Evolutionary conservation across 1,284 basidiomycete genomes (phyloP), one percentile per base, ranked within the genome.

Genomic region (Spongispora temasekensis): DNA sequence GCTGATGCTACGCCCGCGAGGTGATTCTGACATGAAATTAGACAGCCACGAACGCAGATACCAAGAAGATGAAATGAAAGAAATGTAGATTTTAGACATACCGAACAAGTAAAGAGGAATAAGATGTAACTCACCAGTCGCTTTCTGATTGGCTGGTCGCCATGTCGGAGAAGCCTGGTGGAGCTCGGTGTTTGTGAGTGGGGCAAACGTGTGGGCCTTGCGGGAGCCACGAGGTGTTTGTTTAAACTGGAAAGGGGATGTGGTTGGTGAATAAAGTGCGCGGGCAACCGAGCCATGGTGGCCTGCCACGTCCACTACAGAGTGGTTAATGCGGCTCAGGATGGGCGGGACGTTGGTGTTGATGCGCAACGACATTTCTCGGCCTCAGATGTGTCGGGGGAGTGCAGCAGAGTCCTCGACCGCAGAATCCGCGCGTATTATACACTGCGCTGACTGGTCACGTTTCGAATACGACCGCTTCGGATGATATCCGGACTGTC

Each of bases 1-100:
- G 60, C 71, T 76, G 35, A 75, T 71, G 62, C 71, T 73, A 62
- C 74, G 71, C 52, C 71, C 71, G 67, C 68, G 73, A 66, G 67
- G 68, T 63, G 68, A 65, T 57, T 57, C 74, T 74, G 61, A 48
- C 55, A 69, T 61, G 61, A 62, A 58, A 68, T 72, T 65, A 53
- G 65, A 63, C 50, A 54, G 30, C 50, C 57, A 62, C 62, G 15
- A 63, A 62, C 52, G 56, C 55, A 64, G 64, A 64, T 64, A 58
- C 58, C 65, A 61, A 59, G 62, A 51, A 55, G 23, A 56, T 58
- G 61, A 66, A 61, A 64, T 64, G 57, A 61, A 66, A 63, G 15
- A 31, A 56, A 40, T 62, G 64, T 62, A 57, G 61, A 53, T 57
- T 60, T 74, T 58, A 68, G 61, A 61, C 61, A 64, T 44, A 58